Evolutionary conservation across 805 yeast genomes (phyloP), one percentile per base, ranked within the genome.

Genomic region (Kodamaea jinghongensis): DNA sequence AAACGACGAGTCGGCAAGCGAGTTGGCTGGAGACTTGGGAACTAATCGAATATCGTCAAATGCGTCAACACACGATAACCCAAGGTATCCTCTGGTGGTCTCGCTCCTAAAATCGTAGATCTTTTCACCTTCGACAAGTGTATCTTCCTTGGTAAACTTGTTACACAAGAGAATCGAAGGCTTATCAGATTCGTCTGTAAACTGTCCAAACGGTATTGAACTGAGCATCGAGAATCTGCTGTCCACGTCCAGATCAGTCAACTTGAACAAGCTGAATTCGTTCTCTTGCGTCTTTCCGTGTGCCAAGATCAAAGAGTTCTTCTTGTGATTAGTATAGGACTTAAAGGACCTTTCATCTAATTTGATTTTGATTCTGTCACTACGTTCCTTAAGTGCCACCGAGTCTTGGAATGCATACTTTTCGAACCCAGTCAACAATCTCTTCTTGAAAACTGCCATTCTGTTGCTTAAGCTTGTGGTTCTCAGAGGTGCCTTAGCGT

Each of bases 391-490:
- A 16, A 12, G 6, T 12, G 32, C 17, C 10, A 14, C 16, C 7
- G 11, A 14, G 10, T 29, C 32, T 14, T 27, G 26, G 10, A n/a
- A 17, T 2, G 39, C 15, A 30, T 17, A 9, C 20, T 28, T 27
- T 29, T 37, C 40, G 11, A 37, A 37, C 13, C 40, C 40, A 11
- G 86, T 56, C n/a, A 74, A 54, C 14, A 73, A 62, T 27, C 51
- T 38, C 28, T 55, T 54, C 38, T 76, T 67, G 49, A 87, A 77
- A 0, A 76, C 56, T 1, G 55, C 41, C 85, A 90, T 81, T 54
- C 96, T 69, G 26, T 70, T 61, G 0, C 53, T 51, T 17, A 86
- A 61, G 0, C 78, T 57, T 36, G 67, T 65, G 0, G 93, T 85
- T 49, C 75, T 77, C 7, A 51, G 36, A 0, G 79, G 66, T 0